Percentiles rank a stretch among this genome's conserved stretches.
These are phyloP conservation scores for Acidomyces sp. DNA, from an alignment of 495 filamentous ascomycete species.

Conservation along the genomic window DNA sequence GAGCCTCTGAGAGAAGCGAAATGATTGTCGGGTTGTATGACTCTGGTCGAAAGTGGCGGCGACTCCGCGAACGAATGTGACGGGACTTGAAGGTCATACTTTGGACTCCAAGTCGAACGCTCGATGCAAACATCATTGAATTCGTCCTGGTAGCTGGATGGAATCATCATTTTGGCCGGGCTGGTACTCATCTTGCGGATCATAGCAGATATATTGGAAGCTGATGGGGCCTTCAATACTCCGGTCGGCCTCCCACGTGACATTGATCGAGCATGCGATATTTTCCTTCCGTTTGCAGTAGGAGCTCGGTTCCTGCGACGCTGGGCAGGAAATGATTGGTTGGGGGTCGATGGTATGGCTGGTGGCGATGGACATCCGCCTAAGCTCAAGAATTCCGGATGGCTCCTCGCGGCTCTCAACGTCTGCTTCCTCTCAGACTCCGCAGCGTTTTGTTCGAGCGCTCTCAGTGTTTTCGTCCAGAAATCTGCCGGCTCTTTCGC, in stretches of 20 bases:
- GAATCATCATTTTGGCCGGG: slow-evolving; percentile 27
- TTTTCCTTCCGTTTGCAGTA: slow-evolving; percentile 15
- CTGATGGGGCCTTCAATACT: slow-evolving; percentile 2
- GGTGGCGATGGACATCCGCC: slow-evolving; percentile 18
- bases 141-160: slow-evolving; percentile 22
- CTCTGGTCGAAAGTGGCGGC: slow-evolving; percentile 22
- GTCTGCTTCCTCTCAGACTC: slow-evolving; percentile 9
- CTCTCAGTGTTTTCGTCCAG: slow-evolving; percentile 18
- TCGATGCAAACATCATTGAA: slow-evolving; percentile 24
- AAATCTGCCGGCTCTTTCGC: slow-evolving; percentile 21
- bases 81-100: slow-evolving; percentile 23
- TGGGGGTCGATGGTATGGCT: slow-evolving; percentile 10
- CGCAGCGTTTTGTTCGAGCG: slow-evolving; percentile 19
- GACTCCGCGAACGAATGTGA: slow-evolving; percentile 16
- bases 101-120: slow-evolving; percentile 17
- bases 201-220: slow-evolving; percentile 6
- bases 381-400: slow-evolving; percentile 18
- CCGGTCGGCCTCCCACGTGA: slow-evolving; percentile 17
- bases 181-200: slow-evolving; percentile 21
- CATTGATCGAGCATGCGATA: slow-evolving; percentile 8
- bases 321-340: slow-evolving; percentile 15
- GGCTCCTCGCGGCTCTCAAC: slow-evolving; percentile 11
- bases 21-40: slow-evolving; percentile 13
- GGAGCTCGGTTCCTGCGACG: slow-evolving; percentile 1
- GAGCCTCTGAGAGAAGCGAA: slow-evolving; percentile 16